Conservation (phyloP, 2,329 filamentous ascomycete species). For the Polytolypa hystricis region DNA sequence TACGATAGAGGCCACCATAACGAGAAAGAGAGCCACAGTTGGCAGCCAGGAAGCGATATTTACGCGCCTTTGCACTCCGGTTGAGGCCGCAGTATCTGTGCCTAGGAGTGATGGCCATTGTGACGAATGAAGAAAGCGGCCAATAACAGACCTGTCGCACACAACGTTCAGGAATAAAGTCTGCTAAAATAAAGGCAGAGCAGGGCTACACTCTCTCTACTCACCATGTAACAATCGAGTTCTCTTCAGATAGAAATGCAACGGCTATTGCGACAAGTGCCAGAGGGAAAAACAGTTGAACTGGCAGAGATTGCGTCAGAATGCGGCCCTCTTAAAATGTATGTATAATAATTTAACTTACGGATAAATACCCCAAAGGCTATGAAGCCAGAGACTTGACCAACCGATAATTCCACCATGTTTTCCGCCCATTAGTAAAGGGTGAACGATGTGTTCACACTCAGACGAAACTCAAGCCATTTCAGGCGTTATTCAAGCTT, state of each 20-base stretch:
- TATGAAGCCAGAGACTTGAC: conserved; percentile 30
- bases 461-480: no score
- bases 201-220: not conserved
- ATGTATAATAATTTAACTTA: conserved; percentile 3
- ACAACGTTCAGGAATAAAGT: not conserved
- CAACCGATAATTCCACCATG: conserved; percentile 19
- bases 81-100: conserved; percentile 25
- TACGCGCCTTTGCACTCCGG: conserved; percentile 22
- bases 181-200: not conserved
- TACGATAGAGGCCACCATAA: conserved; percentile 32
- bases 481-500: no score
- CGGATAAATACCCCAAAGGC: conserved; percentile 25
- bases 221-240: conserved; percentile 20
- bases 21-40: conserved; percentile 21
- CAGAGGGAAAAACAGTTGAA: conserved; percentile 26
- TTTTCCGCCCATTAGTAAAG: no score
- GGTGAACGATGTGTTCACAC: no score
- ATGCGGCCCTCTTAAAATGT: not conserved
- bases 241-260: conserved; percentile 24
- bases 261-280: conserved; percentile 27
- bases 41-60: conserved; percentile 16
- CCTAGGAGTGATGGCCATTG: conserved; percentile 34
- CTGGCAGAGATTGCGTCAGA: conserved; percentile 14
- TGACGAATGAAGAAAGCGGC: conserved; percentile 27
- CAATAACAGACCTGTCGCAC: conserved; percentile 24